Conservation (phyloP, 371 early-diverging fungal species). For the Actinomortierella wolfii region DNA sequence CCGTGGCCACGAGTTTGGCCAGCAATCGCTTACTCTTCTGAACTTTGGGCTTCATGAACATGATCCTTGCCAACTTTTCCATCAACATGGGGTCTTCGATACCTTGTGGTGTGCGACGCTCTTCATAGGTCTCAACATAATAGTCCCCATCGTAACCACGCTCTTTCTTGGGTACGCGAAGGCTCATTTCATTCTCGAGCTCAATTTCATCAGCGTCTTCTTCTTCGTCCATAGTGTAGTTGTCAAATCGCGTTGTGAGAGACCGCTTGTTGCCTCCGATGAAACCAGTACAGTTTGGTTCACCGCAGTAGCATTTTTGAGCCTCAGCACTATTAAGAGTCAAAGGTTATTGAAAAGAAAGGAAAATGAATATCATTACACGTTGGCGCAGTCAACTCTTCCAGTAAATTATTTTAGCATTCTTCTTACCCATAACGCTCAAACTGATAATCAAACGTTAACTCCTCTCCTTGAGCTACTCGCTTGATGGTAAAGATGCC, state of each 20-base stretch:
- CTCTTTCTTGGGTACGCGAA: conserved; percentile 32
- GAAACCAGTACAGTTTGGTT: conserved; percentile 84
- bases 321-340: conserved; percentile 69
- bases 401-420: conserved; percentile 11
- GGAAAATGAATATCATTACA: background rate
- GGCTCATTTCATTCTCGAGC: conserved; percentile 47
- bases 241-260: conserved; percentile 34
- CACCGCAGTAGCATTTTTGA: conserved; percentile 94
- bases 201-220: conserved; percentile 57
- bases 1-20: conserved; percentile 50
- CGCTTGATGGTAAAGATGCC: conserved; percentile 79
- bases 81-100: conserved; percentile 52
- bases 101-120: conserved; percentile 27
- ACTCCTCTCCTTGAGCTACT: conserved; percentile 78
- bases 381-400: background rate
- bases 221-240: conserved; percentile 45
- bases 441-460: conserved; percentile 95
- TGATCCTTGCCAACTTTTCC: conserved; percentile 62
- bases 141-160: conserved; percentile 47
- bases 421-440: conserved; percentile 72
- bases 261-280: conserved; percentile 80
- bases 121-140: conserved; percentile 44
- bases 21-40: conserved; percentile 43
- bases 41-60: conserved; percentile 46
- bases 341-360: too few species aligned